These are phyloP conservation scores for Petunia axillaris DNA, from an alignment of 257 asterid species.

Conservation along the genomic window DNA sequence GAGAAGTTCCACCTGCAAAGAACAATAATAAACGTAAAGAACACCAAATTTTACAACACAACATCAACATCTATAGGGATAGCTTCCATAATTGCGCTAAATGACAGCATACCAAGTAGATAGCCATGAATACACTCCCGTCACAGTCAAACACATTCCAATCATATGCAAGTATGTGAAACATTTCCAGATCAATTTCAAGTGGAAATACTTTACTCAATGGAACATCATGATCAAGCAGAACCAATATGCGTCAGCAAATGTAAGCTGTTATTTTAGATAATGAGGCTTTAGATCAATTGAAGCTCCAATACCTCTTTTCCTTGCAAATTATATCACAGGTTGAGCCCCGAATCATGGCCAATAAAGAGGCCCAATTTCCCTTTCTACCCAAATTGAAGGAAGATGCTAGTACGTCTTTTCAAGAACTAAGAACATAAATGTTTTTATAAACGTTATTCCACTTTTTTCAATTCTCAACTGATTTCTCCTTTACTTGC, in stretches of 20 bases:
- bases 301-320: neutral
- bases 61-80: neutral
- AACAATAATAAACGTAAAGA: neutral
- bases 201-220: neutral
- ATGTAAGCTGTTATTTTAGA: neutral
- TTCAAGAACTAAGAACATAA: neutral
- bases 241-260: neutral
- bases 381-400: neutral
- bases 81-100: neutral
- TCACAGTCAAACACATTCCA: neutral
- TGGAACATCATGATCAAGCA: neutral
- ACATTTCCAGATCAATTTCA: constrained; percentile 15
- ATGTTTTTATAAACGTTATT: neutral
- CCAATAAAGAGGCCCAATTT: neutral
- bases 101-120: constrained; percentile 24
- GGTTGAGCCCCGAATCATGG: neutral
- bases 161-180: constrained; percentile 10
- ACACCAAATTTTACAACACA: neutral
- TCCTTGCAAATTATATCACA: neutral
- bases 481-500: neutral
- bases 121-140: neutral
- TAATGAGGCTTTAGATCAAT: neutral
- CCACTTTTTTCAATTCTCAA: neutral
- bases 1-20: neutral
- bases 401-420: neutral